These are phyloP conservation scores for Thielaviopsis populi DNA, from an alignment of 2,329 filamentous ascomycete species.

Conservation along the genomic window DNA sequence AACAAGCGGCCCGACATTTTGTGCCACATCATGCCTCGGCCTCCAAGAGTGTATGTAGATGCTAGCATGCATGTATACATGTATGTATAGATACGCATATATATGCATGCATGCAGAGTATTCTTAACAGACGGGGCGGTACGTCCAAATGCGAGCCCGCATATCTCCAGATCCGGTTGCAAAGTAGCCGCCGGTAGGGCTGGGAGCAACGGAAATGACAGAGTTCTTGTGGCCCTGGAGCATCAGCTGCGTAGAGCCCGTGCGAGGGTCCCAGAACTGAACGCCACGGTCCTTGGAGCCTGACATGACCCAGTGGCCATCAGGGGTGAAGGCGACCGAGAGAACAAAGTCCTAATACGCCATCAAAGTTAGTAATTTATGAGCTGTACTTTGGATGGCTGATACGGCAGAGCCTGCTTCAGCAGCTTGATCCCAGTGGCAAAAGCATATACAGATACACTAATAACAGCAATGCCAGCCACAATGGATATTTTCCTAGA, in stretches of 20 bases:
- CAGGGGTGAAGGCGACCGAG: slow-evolving; percentile 85
- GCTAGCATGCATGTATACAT: not conserved
- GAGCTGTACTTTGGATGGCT: no score
- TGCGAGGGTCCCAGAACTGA: slow-evolving; percentile 95
- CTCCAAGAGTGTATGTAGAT: not conserved
- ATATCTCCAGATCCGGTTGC: slow-evolving; percentile 95
- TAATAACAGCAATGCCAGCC: no score
- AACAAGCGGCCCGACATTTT: not conserved
- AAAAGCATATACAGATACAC: no score
- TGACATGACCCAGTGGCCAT: slow-evolving; percentile 89
- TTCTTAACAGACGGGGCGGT: slow-evolving; percentile 28
- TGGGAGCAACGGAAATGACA: slow-evolving; percentile 92
- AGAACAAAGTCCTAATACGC: slow-evolving; percentile 72
- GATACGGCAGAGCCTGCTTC: no score
- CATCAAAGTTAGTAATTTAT: slow-evolving; percentile 22
- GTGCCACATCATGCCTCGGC: not conserved
- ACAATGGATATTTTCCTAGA: not conserved
- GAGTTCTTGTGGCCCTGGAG: slow-evolving; percentile 98
- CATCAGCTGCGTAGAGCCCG: slow-evolving; percentile 91
- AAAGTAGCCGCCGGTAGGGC: slow-evolving; percentile 74
- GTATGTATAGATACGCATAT: not conserved
- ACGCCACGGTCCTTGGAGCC: slow-evolving; percentile 95
- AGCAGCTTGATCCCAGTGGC: no score
- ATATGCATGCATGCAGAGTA: not conserved
- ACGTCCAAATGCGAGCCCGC: slow-evolving; percentile 95